Evolutionary conservation across 2,329 filamentous ascomycete genomes (phyloP).

Genomic region (Calonectria ilicicola): DNA sequence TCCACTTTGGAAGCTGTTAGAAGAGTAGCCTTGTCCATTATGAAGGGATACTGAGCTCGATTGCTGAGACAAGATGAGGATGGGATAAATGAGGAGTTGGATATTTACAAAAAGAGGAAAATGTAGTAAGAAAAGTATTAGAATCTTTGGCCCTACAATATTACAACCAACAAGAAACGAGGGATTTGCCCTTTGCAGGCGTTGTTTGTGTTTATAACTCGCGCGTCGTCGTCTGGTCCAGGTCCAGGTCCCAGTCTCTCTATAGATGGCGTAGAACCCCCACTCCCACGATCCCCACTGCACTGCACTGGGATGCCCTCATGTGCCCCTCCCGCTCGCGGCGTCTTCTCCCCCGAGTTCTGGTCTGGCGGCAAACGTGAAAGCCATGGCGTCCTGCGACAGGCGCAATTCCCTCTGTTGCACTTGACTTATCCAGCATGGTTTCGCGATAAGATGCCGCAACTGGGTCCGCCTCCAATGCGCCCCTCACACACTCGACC

Average conservation of each 20-base stretch:
- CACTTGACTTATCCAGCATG: constrained; percentile 31
- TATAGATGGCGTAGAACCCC: neutral
- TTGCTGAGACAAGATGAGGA: neutral
- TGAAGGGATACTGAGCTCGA: constrained; percentile 26
- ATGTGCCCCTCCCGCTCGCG: constrained; percentile 17
- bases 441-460: constrained; percentile 7
- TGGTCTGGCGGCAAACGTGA: constrained; percentile 30
- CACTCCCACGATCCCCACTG: neutral
- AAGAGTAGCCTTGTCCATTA: constrained; percentile 52
- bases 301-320: constrained; percentile 8
- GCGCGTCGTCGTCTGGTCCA: neutral
- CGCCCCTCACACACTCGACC: constrained; percentile 15
- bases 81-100: neutral
- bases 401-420: constrained; percentile 31
- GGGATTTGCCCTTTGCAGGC: neutral
- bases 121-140: neutral
- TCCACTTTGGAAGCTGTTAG: constrained; percentile 53
- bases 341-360: neutral
- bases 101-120: neutral
- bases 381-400: constrained; percentile 15
- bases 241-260: neutral
- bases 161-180: neutral
- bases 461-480: constrained; percentile 15
- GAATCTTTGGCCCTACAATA: neutral
- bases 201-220: constrained; percentile 24